Conservation (phyloP, 1,284 basidiomycete species). For the Trichosporon sp. region DNA sequence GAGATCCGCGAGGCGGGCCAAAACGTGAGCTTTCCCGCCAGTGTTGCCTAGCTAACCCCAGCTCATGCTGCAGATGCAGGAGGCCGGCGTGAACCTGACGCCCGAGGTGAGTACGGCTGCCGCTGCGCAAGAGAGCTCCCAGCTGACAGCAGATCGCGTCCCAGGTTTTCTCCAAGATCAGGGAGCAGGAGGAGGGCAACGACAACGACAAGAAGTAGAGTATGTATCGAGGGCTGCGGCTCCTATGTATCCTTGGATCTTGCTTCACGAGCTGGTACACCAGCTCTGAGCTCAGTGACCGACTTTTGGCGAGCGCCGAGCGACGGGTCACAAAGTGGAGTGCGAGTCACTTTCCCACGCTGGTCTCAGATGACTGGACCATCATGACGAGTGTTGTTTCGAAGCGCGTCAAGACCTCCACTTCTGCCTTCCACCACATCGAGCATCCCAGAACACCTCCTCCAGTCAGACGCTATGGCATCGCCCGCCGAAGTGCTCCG, state of each 20-base stretch:
- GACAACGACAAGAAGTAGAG: slow-evolving; percentile 23
- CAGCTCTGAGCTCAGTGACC: neutral
- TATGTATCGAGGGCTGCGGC: neutral
- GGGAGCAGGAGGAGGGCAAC: slow-evolving; percentile 22
- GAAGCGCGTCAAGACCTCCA: neutral
- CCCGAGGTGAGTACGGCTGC: slow-evolving; percentile 32
- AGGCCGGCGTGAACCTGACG: slow-evolving; percentile 47
- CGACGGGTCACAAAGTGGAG: neutral
- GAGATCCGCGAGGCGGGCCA: slow-evolving; percentile 46
- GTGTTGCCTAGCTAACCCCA: slow-evolving; percentile 22
- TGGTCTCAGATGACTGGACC: neutral
- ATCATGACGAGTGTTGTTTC: neutral
- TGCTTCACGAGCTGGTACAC: neutral
- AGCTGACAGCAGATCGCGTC: slow-evolving; percentile 26
- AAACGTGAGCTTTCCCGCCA: slow-evolving; percentile 35
- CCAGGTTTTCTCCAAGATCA: slow-evolving; percentile 33
- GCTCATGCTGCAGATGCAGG: slow-evolving; percentile 47
- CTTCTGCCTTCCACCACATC: neutral
- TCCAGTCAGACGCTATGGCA: neutral
- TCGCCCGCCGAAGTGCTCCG: slow-evolving; percentile 26
- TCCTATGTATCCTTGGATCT: slow-evolving; percentile 15
- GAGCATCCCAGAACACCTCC: too few relatives aligned
- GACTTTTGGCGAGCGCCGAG: neutral
- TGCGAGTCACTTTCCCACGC: neutral
- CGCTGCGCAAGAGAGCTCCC: neutral